These are phyloP conservation scores for Phymatotrichopsis omnivora DNA, from an alignment of 2,329 filamentous ascomycete species.

Conservation along the genomic window DNA sequence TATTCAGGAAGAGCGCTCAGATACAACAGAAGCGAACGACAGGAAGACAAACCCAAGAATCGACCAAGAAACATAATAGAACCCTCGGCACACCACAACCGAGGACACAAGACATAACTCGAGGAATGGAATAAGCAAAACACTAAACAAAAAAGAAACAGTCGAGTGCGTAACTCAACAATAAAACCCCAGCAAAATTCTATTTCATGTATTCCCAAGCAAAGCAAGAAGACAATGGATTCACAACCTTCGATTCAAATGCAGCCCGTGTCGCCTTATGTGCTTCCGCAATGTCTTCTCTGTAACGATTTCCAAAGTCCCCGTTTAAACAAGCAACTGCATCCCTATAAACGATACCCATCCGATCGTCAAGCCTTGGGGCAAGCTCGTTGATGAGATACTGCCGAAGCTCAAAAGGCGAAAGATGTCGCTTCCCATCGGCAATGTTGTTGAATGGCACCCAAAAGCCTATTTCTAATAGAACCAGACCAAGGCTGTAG, in stretches of 20 bases:
- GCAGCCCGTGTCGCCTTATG: not conserved
- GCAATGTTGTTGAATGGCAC: constrained; percentile 1
- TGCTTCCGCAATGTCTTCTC: not conserved
- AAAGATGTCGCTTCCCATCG: not conserved
- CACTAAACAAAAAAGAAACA: no score
- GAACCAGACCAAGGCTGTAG: not conserved
- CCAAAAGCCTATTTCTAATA: not conserved
- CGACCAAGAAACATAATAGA: no score
- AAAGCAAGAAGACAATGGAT: not conserved
- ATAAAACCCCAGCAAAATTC: no score
- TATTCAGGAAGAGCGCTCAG: no score
- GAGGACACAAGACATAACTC: no score
- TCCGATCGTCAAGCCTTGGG: not conserved
- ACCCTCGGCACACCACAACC: no score
- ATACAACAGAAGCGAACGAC: no score
- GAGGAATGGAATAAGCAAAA: no score
- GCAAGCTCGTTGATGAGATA: not conserved
- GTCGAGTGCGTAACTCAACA: no score
- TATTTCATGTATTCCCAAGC: no score
- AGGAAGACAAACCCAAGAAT: no score
- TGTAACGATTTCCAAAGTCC: not conserved
- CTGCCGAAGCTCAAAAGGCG: not conserved
- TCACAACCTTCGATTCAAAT: not conserved
- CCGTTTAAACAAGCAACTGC: not conserved
- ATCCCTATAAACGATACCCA: not conserved